phyloP scores from a whole-genome alignment of 2,329 filamentous ascomycete species.

The Trichoderma semiorbis region DNA sequence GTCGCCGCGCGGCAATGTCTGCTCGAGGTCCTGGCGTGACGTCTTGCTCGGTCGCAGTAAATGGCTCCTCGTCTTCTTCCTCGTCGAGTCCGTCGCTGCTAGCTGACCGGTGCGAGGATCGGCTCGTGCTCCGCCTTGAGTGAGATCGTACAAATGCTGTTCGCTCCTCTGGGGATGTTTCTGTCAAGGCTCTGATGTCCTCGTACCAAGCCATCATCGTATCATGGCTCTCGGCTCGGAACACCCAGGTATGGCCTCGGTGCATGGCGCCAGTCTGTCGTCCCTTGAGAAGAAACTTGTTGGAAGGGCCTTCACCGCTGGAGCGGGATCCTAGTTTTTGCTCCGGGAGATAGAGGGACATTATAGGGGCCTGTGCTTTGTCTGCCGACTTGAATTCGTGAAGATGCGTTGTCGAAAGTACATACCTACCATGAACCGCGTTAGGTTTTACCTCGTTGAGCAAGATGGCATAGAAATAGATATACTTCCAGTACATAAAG shows the following conservation, averaged over 20 bases:
- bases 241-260: constrained; percentile 71
- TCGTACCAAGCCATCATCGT: constrained; percentile 98
- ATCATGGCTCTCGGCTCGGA: constrained; percentile 72
- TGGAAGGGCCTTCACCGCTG: constrained; percentile 74
- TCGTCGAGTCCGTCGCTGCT: constrained; percentile 80
- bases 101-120: constrained; percentile 56
- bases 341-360: constrained; percentile 92
- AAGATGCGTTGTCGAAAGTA: constrained; percentile 90
- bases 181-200: constrained; percentile 85
- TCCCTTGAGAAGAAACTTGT: constrained; percentile 97
- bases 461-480: not conserved
- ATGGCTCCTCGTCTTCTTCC: constrained; percentile 64
- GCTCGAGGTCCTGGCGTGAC: constrained; percentile 47
- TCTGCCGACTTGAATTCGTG: constrained; percentile 99
- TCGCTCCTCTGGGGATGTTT: constrained; percentile 83
- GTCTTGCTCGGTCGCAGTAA: constrained; percentile 47
- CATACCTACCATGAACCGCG: constrained; percentile 61
- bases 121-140: constrained; percentile 73
- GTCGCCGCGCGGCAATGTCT: constrained; percentile 59
- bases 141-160: constrained; percentile 83
- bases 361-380: constrained; percentile 83
- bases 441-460: not conserved
- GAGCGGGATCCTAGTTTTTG: constrained; percentile 95
- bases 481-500: too few species aligned
- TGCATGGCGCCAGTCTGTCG: constrained; percentile 92